Evolutionary conservation across 1,284 basidiomycete genomes (phyloP).

Genomic region (Exobasidium rhododendri): DNA sequence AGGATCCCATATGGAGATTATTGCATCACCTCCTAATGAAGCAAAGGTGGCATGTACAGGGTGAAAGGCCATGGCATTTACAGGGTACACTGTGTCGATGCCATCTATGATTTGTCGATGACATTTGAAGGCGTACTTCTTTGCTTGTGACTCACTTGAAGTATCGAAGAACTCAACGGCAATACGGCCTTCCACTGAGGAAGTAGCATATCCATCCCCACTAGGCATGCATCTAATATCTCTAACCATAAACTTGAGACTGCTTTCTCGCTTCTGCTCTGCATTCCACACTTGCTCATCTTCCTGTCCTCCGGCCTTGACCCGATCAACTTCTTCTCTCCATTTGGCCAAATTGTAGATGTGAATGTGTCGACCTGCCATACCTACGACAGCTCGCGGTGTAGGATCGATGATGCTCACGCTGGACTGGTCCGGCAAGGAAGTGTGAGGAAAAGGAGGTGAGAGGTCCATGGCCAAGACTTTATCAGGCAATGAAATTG

Average conservation of each 20-base stretch:
- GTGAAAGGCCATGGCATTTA: constrained; percentile 91
- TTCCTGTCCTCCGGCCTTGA: constrained; percentile 17
- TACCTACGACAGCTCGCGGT: constrained; percentile 41
- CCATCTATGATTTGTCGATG: constrained; percentile 84
- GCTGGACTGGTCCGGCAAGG: not conserved
- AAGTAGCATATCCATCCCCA: constrained; percentile 90
- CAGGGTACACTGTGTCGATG: constrained; percentile 97
- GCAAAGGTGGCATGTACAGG: constrained; percentile 91
- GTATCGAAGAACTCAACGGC: constrained; percentile 96
- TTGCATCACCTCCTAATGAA: constrained; percentile 84
- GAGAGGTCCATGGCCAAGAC: constrained; percentile 48
- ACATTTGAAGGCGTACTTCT: constrained; percentile 98
- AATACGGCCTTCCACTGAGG: constrained; percentile 90
- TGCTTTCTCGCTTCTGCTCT: constrained; percentile 77
- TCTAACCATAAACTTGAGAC: constrained; percentile 90
- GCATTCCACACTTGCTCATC: constrained; percentile 29
- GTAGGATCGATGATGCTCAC: constrained; percentile 19
- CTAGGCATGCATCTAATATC: constrained; percentile 85
- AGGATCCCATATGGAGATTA: constrained; percentile 93
- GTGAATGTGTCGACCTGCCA: constrained; percentile 36
- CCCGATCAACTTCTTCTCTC: constrained; percentile 21
- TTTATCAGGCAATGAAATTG: constrained; percentile 39
- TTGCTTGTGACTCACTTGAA: constrained; percentile 66
- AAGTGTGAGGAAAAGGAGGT: constrained; percentile 18
- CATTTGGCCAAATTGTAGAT: constrained; percentile 41